Evolutionary conservation across 169 alveolate species (phyloP), one percentile per base, ranked within the genome.

Genomic region (Plasmodium fragile): DNA sequence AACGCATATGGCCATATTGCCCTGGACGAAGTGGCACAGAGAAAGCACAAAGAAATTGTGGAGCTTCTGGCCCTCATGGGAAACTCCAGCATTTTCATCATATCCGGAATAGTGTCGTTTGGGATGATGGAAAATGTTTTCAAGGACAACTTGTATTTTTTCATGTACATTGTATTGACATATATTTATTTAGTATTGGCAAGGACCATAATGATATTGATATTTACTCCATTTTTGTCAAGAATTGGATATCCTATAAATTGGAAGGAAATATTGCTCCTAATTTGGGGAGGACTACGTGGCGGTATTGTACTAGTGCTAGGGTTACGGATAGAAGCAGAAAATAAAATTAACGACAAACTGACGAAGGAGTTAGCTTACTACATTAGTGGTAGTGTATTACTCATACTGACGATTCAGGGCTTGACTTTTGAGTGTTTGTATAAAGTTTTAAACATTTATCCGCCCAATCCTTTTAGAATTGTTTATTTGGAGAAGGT

Each of bases 261-360:
- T 45, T 97, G 96, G 94, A 97, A 97, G 79, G 98, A 97, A 92
- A 97, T 96, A 43, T 83, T 97, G 34, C 90, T 98, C 73, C 94
- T 98, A 71, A 94, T 97, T 22, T 98, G 98, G 98, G 99, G 99
- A 0, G 99, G 99, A 11, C 95, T 98, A 28, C 94, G 99, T 39
- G 99, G 99, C 0, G 99, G 99, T 79, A 97, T 98, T 25, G 98
- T 97, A 34, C 91, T 98, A 95, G 98, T 98, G 28, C 87, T 98
- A 28, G 99, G 99, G 0, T 95, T 98, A 81, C 96, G 98, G 25
- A 95, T 98, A 30, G 99, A 97, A 82, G 97, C 97, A 25, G 99
- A 97, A 72, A 81, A 87, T 11, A 95, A 94, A 52, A 95, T 98
- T 52, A 93, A 95, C 30, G 93, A 92, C 30, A 93, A 93, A 52